Evolutionary conservation across 352 stramenopile genomes (phyloP).

Genomic region (Globisporangium orthogonon): DNA sequence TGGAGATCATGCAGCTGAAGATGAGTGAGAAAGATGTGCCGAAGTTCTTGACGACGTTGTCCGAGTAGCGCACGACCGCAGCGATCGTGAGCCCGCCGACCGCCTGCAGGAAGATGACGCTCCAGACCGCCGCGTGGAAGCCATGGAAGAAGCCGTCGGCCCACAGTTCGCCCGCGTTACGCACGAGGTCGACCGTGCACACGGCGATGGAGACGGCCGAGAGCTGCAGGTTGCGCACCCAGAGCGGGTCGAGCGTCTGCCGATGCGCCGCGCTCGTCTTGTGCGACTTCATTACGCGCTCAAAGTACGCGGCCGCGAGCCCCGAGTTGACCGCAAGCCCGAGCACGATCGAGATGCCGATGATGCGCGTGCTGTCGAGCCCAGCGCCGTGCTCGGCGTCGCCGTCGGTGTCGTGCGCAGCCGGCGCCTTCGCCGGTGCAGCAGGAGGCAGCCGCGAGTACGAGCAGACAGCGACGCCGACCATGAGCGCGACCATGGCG

Average conservation of each 20-base stretch:
- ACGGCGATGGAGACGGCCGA: conserved; percentile 77
- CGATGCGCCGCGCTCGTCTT: conserved; percentile 53
- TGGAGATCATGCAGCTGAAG: conserved; percentile 86
- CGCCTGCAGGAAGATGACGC: conserved; percentile 77
- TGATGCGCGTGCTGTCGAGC: conserved; percentile 50
- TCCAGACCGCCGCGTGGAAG: conserved; percentile 68
- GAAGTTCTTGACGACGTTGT: conserved; percentile 91
- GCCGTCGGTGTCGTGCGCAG: conserved; percentile 7
- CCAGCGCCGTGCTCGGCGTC: conserved; percentile 4
- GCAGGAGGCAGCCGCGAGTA: conserved; percentile 51
- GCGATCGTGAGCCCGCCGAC: conserved; percentile 81
- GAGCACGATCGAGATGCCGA: conserved; percentile 75
- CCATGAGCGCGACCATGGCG: conserved; percentile 83
- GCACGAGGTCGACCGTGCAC: conserved; percentile 62
- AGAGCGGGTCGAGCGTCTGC: conserved; percentile 80
- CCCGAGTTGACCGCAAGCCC: conserved; percentile 81
- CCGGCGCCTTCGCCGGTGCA: conserved; percentile 6
- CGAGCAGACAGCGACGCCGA: conserved; percentile 78
- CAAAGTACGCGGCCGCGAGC: conserved; percentile 83
- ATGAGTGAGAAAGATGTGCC: conserved; percentile 85
- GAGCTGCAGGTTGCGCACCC: conserved; percentile 81
- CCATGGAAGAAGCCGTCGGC: conserved; percentile 73
- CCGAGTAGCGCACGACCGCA: conserved; percentile 81
- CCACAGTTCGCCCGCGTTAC: conserved; percentile 54
- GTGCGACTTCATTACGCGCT: conserved; percentile 86